These are phyloP conservation scores for Backusella luteola DNA, from an alignment of 192 early-diverging fungal species.

Conservation along the genomic window DNA sequence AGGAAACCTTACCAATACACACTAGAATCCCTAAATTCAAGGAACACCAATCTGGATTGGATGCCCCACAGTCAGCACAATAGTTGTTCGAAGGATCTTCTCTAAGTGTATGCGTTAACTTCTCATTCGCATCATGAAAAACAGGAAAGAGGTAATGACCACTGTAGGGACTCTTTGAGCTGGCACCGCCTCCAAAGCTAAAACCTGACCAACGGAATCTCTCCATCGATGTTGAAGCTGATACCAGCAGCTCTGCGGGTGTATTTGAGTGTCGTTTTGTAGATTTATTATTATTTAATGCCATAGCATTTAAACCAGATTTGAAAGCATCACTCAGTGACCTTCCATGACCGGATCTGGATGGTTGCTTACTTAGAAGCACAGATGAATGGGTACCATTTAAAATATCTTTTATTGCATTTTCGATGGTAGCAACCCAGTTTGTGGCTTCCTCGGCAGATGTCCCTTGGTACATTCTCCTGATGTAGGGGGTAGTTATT, in stretches of 20 bases:
- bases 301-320: background rate
- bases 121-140: conserved; percentile 10
- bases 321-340: conserved; percentile 19
- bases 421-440: conserved; percentile 66
- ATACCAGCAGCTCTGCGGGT: conserved; percentile 5
- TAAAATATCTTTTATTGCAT: conserved; percentile 65
- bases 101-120: background rate
- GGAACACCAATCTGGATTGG: conserved; percentile 69
- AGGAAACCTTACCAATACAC: conserved; percentile 58
- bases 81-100: conserved; percentile 45
- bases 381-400: conserved; percentile 38
- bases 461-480: conserved; percentile 69
- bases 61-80: conserved; percentile 69
- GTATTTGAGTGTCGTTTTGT: conserved; percentile 6
- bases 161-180: background rate
- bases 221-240: conserved; percentile 1
- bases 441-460: conserved; percentile 59
- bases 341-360: conserved; percentile 3
- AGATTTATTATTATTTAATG: background rate
- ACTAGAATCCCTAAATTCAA: conserved; percentile 70
- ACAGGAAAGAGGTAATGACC: background rate
- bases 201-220: conserved; percentile 19
- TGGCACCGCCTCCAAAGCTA: background rate
- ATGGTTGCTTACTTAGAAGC: background rate
- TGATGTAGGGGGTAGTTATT: conserved; percentile 58